Evolutionary conservation across 1,284 basidiomycete species (phyloP).

Genomic region (Heliocybe sulcata): DNA sequence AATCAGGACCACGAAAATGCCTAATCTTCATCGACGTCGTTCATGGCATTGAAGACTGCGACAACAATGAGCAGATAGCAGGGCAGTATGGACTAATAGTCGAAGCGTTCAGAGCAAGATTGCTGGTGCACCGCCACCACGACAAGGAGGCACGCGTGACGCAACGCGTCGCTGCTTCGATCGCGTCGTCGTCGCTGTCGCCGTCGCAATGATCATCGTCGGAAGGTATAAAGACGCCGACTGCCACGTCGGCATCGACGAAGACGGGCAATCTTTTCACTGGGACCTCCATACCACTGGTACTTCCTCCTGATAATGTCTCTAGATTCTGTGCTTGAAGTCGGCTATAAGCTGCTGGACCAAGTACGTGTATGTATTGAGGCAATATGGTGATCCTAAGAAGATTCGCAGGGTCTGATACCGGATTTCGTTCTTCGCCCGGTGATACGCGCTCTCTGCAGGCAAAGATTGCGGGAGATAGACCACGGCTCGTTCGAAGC

Average conservation of each 20-base stretch:
- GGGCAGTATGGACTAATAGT: neutral
- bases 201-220: neutral
- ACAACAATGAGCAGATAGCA: neutral
- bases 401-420: slow-evolving; percentile 36
- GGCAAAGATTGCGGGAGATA: slow-evolving; percentile 56
- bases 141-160: neutral
- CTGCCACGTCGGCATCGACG: neutral
- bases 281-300: neutral
- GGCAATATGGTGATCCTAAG: neutral
- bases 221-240: neutral
- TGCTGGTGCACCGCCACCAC: neutral
- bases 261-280: neutral
- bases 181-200: neutral
- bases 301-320: neutral
- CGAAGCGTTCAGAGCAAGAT: neutral
- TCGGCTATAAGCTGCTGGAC: slow-evolving; percentile 28
- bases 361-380: slow-evolving; percentile 12
- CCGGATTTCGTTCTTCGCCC: slow-evolving; percentile 59
- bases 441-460: slow-evolving; percentile 52
- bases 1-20: too few species aligned
- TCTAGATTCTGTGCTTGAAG: slow-evolving; percentile 14
- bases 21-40: too few species aligned
- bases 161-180: neutral
- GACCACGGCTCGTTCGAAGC: slow-evolving; percentile 52
- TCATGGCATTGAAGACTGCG: too few species aligned